Evolutionary conservation across 2,329 filamentous ascomycete species (phyloP), one percentile per base, ranked within the genome.

Genomic region (Aphanocladium album): DNA sequence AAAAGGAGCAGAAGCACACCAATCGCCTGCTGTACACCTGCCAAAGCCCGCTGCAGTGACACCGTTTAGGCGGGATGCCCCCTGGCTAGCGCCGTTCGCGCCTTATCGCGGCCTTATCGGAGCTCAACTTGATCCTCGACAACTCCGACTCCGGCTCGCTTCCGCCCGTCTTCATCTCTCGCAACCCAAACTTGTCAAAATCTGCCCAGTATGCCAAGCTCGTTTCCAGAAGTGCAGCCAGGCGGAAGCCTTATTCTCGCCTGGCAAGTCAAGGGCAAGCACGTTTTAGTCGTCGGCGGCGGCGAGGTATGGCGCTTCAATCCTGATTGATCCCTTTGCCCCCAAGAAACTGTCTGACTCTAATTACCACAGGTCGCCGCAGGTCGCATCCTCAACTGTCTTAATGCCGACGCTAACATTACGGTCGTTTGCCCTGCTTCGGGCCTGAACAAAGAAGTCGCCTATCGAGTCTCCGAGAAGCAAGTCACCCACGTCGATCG

Each of bases 201-300:
- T 25, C 12, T 37, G 47, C 37, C 39, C 62, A 64, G 49, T 63
- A 73, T 76, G 72, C 69, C 71, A 43, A 74, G 73, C 55, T 73
- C 83, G 55, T 97, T 90, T 71, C 91, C 93, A 61, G 81, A 89
- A 64, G 85, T 98, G 30, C 88, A 97, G 75, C 90, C 91, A 60
- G 93, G 93, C 56, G 95, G 93, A 62, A 98, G 93, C 63, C 79
- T 99, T 66, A 95, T 99, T 64, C 80, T 99, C 57, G 95, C 95
- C 71, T 99, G 93, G 93, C 95, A 98, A 78, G 88, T 96, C 69
- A 89, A 87, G 71, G 88, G 88, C 74, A 97, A 96, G 76, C 86
- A 87, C 65, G 89, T 98, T 17, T 79, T 99, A n/a, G 90, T 99
- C 5, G 86, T 99, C 8, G 95, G 95, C 65, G 95, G 95, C 68